Conservation (phyloP, 306 rosid species). For the Cicer pinnatifidum region DNA sequence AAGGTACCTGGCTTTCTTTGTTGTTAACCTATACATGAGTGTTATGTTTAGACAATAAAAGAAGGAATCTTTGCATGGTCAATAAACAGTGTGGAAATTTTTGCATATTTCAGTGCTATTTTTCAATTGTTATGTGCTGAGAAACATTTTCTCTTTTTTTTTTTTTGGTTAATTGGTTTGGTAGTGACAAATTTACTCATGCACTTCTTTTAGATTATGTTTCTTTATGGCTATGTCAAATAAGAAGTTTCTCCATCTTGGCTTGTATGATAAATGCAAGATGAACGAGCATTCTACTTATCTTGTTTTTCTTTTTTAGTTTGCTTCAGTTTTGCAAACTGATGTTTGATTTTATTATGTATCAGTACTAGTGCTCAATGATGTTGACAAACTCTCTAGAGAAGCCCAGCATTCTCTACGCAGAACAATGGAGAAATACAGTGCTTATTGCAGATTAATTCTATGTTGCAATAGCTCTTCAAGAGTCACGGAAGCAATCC, state of each 20-base stretch:
- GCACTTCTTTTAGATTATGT: background rate
- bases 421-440: conserved; percentile 97
- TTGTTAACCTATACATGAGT: background rate
- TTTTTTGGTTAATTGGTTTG: background rate
- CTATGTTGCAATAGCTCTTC: conserved; percentile 97
- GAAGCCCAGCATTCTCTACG: conserved; percentile 97
- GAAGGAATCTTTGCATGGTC: conserved; percentile 1
- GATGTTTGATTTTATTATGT: conserved; percentile 38
- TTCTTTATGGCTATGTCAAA: conserved; percentile 2
- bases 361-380: conserved; percentile 86
- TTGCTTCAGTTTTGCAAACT: conserved; percentile 28
- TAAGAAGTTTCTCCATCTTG: background rate
- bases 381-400: conserved; percentile 91
- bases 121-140: conserved; percentile 10
- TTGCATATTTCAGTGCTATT: background rate
- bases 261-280: background rate
- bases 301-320: background rate
- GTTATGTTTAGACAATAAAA: conserved; percentile 16
- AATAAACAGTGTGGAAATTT: conserved; percentile 1
- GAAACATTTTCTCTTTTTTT: background rate
- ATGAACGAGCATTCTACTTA: background rate
- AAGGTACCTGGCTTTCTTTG: conserved; percentile 52
- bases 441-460: conserved; percentile 85
- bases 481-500: conserved; percentile 93
- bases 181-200: background rate